Base-by-base conservation (phyloP, 2,329 filamentous ascomycete genomes). In the Monilinia aucupariae region DNA sequence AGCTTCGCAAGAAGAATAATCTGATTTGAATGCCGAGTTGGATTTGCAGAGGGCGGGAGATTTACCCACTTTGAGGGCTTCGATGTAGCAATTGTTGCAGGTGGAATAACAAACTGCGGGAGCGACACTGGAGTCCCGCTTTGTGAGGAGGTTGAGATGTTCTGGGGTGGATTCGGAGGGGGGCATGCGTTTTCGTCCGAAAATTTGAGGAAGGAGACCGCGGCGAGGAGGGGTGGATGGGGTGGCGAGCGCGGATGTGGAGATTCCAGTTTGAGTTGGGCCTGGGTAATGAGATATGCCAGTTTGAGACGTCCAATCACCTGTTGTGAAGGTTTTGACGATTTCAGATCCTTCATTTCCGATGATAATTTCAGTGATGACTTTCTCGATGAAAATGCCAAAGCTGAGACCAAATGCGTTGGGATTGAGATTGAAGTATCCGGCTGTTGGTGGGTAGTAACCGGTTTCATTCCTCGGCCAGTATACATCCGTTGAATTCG, bases 371-470 rank as follows among this genome's bases (percentile, higher is more conserved):
- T 75, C 76, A 34, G 75, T 68, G 8, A 76, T 61, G 2, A 75
- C 71, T 6, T 80, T 70, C 30, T 78, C 74, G 25, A 79, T 77
- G 65, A 88, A 89, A 22, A 89, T 85, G 49, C 81, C 81, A 64
- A 83, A 86, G 56, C 78, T 81, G 20, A 90, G 76, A 5, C 86
- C 86, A 64, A 90, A 90, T 0, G 78, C 78, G 1, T 77, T 72
- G 0, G 87, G 84, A 62, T 85, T 78, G n/a, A 90, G 78, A 64
- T 89, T 81, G 75, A 85, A 90, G 71, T 88, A 89, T 4, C 80
- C 83, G 0, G 78, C 71, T 0, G 76, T 78, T 1, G 81, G 78
- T 2, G 80, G 80, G 66, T 81, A 86, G 69, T 82, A 85, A 20
- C 74, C 66, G 0, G 81, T 83, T 50, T 76, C 63, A 62, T 79